Evolutionary conservation across 768 basidiomycete species (phyloP), one percentile per base, ranked within the genome.

Genomic region (Calvatia gigantea): DNA sequence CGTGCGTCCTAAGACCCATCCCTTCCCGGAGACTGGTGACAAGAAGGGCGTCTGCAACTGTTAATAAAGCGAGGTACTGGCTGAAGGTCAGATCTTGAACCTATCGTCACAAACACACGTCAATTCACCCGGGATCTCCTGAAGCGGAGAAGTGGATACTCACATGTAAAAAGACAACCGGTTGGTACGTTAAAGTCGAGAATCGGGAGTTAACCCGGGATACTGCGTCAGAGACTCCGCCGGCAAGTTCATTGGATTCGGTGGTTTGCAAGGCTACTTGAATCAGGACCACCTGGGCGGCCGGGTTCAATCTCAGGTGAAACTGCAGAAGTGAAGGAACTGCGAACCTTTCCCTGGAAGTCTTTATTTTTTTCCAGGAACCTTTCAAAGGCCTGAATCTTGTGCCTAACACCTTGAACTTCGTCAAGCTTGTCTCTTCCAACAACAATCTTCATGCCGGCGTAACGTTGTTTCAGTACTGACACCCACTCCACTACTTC

Each of bases 361-460:
- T 90, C 82, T n/a, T 89, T 88, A 59, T 88, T 74, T 61, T 82
- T 83, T 58, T 88, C 87, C 49, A 94, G 73, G 75, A 94, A 93
- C 14, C 75, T 70, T 64, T 94, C 91, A 63, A 94, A 94, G 0
- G 91, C 89, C 43, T 84, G 77, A 47, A 94, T 77, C 67, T 94
- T 94, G 58, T 94, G 88, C 14, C 83, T 77, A 29, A 94, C 89
- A 44, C 91, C 91, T 75, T 91, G 89, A 54, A 94, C 79, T 64
- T 89, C 89, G 65, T 95, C 92, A 27, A 95, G 78, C 70, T 95
- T 94, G 68, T 94, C 92, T 2, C 92, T 74, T 0, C 91, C 93
- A 0, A 95, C 92, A 46, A 94, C 81, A 63, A 94, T 77, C 72
- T 90, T 91, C 83, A 91, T 87, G 1, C 90, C 93, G 0, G 81